Percentiles rank a stretch among this genome's conserved stretches.
phyloP scores from a whole-genome alignment of 495 filamentous ascomycete genomes.

The Letharia lupina region DNA sequence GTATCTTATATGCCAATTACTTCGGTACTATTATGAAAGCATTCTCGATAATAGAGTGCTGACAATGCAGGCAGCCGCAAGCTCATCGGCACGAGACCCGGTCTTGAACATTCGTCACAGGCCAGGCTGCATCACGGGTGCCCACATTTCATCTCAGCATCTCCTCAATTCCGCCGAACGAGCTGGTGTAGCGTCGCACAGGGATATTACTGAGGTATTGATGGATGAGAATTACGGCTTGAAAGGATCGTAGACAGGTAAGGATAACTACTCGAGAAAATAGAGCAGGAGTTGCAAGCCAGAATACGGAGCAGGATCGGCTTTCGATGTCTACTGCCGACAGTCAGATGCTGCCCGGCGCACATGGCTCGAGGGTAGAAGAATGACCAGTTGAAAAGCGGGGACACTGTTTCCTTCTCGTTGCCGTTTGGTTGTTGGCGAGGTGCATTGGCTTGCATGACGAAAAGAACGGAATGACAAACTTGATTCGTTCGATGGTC shows the following conservation, averaged over 20 bases:
- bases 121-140: not conserved
- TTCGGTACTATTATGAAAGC: no score
- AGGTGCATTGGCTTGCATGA: not conserved
- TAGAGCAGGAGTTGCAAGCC: no score
- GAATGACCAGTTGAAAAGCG: not conserved
- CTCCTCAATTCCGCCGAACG: not conserved
- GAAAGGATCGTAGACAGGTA: no score
- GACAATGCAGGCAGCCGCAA: not conserved
- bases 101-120: not conserved
- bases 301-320: no score
- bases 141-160: no score
- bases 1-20: no score
- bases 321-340: no score
- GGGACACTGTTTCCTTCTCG: not conserved
- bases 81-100: not conserved
- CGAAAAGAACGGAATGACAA: not conserved
- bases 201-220: no score
- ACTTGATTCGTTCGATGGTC: not conserved
- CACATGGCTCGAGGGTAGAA: no score
- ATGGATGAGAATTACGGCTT: no score
- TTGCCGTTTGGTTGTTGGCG: not conserved
- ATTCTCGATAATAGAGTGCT: not conserved
- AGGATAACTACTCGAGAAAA: no score
- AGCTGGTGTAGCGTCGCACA: not conserved
- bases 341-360: no score